phyloP scores from a whole-genome alignment of 495 filamentous ascomycete genomes.

The Lineolata rhizophorae region DNA sequence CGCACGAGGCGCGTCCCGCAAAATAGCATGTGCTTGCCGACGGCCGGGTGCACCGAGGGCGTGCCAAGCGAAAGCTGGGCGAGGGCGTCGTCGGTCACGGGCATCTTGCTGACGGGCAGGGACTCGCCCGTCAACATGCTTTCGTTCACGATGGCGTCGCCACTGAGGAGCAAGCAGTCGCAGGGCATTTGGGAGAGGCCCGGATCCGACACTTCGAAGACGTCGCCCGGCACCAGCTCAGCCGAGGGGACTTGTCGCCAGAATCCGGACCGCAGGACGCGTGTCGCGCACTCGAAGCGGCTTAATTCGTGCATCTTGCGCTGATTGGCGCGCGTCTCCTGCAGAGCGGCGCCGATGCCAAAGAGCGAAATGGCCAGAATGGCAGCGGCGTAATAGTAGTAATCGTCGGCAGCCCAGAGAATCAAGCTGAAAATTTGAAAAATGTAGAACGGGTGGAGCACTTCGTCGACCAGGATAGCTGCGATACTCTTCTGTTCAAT shows the following conservation, averaged over 20 bases:
- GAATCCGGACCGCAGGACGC: constrained; percentile 83
- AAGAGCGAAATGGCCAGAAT: constrained; percentile 89
- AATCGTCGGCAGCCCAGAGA: constrained; percentile 87
- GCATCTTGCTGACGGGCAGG: constrained; percentile 82
- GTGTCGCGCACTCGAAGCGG: constrained; percentile 80
- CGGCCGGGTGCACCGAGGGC: constrained; percentile 52
- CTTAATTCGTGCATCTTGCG: constrained; percentile 76
- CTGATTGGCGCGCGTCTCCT: constrained; percentile 92
- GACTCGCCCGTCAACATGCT: constrained; percentile 99
- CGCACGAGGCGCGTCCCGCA: constrained; percentile 90
- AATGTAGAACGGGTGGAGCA: constrained; percentile 93
- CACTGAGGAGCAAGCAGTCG: constrained; percentile 77
- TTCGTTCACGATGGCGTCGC: constrained; percentile 97
- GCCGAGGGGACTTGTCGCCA: constrained; percentile 75
- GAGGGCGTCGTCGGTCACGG: constrained; percentile 66
- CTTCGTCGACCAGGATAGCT: constrained; percentile 82
- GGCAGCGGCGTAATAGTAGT: constrained; percentile 92
- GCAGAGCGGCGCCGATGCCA: constrained; percentile 71
- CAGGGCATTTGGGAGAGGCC: constrained; percentile 84
- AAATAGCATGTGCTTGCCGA: constrained; percentile 79
- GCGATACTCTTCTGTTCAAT: constrained; percentile 68
- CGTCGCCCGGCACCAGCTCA: constrained; percentile 86
- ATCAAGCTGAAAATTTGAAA: constrained; percentile 91
- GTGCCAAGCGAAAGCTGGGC: constrained; percentile 49
- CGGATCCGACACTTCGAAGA: constrained; percentile 94